These are phyloP conservation scores for Termitomyces sp. DNA, from an alignment of 768 basidiomycete genomes.

Conservation along the genomic window DNA sequence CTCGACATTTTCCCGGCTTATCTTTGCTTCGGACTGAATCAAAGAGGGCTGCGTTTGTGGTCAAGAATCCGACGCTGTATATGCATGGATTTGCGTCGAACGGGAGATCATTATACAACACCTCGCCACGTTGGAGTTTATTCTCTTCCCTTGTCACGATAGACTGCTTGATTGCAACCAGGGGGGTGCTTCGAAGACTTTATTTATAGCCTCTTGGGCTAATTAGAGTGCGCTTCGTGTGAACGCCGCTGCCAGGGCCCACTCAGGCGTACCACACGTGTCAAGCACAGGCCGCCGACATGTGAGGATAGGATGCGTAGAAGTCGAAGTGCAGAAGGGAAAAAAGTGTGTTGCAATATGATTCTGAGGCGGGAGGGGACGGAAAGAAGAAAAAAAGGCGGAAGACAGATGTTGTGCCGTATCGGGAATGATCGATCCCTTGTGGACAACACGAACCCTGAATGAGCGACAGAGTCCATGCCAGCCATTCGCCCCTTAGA, in stretches of 20 bases:
- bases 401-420: background rate
- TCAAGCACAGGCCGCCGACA: background rate
- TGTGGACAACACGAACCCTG: conserved; percentile 3
- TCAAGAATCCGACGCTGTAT: background rate
- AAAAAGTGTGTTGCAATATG: background rate
- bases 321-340: background rate
- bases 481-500: background rate
- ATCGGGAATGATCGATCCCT: conserved; percentile 9
- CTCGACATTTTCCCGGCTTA: background rate
- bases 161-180: background rate
- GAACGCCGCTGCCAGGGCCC: background rate
- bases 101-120: background rate
- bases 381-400: background rate
- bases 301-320: background rate
- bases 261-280: background rate
- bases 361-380: background rate
- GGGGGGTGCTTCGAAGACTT: background rate
- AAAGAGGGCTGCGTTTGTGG: background rate
- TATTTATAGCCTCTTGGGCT: background rate
- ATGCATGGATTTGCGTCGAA: background rate
- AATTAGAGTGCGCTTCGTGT: background rate
- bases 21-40: background rate
- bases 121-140: background rate
- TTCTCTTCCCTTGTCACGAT: background rate
- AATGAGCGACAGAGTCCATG: background rate